Evolutionary conservation across 495 filamentous ascomycete genomes (phyloP).

Genomic region (Lasiosphaeriaceae sp.): DNA sequence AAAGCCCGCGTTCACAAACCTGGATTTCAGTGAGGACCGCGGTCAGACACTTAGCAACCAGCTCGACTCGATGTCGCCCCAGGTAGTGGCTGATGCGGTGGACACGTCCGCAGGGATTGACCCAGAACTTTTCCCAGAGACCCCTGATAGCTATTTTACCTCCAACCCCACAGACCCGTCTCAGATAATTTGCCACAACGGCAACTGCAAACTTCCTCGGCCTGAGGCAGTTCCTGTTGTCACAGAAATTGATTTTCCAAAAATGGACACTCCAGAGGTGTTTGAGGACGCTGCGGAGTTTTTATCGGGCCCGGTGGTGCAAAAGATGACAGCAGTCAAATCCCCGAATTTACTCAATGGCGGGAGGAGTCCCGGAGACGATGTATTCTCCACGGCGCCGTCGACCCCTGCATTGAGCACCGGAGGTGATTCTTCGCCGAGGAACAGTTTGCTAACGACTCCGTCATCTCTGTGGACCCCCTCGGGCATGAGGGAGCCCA

Average conservation of each 20-base stretch:
- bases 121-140: background rate
- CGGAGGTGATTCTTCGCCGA: conserved; percentile 33
- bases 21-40: background rate
- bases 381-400: conserved; percentile 31
- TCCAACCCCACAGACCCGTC: background rate
- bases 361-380: conserved; percentile 8
- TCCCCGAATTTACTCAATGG: conserved; percentile 6
- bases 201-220: background rate
- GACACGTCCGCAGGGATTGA: conserved; percentile 5
- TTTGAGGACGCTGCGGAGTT: conserved; percentile 22
- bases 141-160: background rate
- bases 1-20: background rate
- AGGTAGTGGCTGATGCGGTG: conserved; percentile 1
- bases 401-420: conserved; percentile 36
- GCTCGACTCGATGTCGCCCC: conserved; percentile 5
- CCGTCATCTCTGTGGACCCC: conserved; percentile 16
- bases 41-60: background rate
- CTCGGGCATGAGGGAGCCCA: conserved; percentile 14
- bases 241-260: background rate
- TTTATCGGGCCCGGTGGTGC: background rate
- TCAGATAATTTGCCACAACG: background rate
- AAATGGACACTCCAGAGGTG: conserved; percentile 23
- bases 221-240: background rate
- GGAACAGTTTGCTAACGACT: conserved; percentile 31
- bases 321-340: background rate